Evolutionary conservation across 1,284 basidiomycete species (phyloP).

Genomic region (Tilletia walkeri): DNA sequence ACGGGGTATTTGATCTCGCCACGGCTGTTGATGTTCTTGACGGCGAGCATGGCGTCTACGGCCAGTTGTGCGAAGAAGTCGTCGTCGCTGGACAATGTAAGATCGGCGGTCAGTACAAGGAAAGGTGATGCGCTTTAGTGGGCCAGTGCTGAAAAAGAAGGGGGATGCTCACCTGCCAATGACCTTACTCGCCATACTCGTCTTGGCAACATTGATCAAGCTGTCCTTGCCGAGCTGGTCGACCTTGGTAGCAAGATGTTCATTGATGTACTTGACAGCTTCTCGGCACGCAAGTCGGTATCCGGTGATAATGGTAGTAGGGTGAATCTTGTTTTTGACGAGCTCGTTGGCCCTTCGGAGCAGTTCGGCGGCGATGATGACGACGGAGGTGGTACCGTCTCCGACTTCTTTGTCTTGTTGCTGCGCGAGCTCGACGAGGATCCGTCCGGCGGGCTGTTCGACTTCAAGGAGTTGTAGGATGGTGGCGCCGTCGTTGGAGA

Average conservation of each 20-base stretch:
- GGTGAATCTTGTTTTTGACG: constrained; percentile 97
- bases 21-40: constrained; percentile 88
- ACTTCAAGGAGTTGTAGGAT: constrained; percentile 90
- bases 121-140: background rate
- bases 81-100: constrained; percentile 70
- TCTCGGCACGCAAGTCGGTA: constrained; percentile 96
- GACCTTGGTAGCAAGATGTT: constrained; percentile 93
- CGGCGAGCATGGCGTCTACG: constrained; percentile 97
- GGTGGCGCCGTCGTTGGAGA: constrained; percentile 98
- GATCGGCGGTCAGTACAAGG: background rate
- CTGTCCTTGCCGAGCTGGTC: constrained; percentile 87
- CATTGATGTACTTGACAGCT: constrained; percentile 96
- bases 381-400: constrained; percentile 97
- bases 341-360: constrained; percentile 94
- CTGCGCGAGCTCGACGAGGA: constrained; percentile 96
- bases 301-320: constrained; percentile 98
- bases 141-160: background rate
- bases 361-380: constrained; percentile 94
- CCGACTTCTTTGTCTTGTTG: constrained; percentile 97
- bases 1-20: constrained; percentile 99
- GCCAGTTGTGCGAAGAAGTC: constrained; percentile 98
- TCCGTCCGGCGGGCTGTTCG: constrained; percentile 84
- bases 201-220: constrained; percentile 94
- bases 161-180: constrained; percentile 69
- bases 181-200: constrained; percentile 98